Base-by-base conservation (phyloP, 2,329 filamentous ascomycete species). In the Triangularia setosa region DNA sequence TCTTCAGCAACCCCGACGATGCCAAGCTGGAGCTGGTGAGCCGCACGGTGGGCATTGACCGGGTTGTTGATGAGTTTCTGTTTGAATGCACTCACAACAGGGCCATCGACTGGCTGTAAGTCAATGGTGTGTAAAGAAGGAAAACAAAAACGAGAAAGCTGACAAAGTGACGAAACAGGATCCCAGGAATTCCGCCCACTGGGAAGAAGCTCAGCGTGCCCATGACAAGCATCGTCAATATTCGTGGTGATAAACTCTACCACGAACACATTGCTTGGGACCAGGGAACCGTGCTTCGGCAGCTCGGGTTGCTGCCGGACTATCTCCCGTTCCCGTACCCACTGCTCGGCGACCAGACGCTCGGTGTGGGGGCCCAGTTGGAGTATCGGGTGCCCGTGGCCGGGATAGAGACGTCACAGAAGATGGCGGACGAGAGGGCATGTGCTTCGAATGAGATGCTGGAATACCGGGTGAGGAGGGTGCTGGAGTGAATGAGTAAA, bases 241-340 rank as follows among this genome's bases (percentile, higher is more conserved):
- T 91, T 61, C 83, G 89, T 1, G 89, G 89, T 2, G 87, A 90
- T 71, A 79, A 87, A 0, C 75, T 91, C 0, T 90, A 86, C 68
- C 87, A 90, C 67, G 89, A 91, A 72, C 88, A 91, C 69, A 90
- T 91, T 53, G 78, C 82, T 14, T 91, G 88, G 88, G 88, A 91
- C 65, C 87, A 90, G 72, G 84, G 79, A 0, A 88, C 85, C 0
- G 82, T 85, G 1, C 75, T 91, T 9, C 74, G 79, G 6, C 88
- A 91, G 72, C 73, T 89, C 1, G 88, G 85, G 0, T 72, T 90
- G 21, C 72, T 91, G 59, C 87, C 87, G 0, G 82, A 90, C 63
- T 90, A 86, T 66, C 79, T 91, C 0, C 83, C 84, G 0, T 90
- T 87, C 65, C 87, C 87, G 0, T 84, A 88, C 70, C 68, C 80